Base-by-base conservation (phyloP, 176 grass and related monocot species). In the Lolium rigidum region DNA sequence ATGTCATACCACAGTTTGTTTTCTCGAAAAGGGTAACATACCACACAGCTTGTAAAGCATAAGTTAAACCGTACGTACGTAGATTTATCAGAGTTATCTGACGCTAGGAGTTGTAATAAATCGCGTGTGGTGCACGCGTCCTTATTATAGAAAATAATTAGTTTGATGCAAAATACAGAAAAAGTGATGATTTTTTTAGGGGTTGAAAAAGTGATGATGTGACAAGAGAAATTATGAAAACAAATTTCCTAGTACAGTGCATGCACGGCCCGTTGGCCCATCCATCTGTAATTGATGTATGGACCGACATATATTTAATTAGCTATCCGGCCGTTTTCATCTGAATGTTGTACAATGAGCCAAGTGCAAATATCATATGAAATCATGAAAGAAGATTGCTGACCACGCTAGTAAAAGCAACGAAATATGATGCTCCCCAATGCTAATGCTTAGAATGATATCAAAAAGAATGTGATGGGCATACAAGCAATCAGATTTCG, bases 391-490 rank as follows among this genome's bases (percentile, higher is more conserved):
- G 17, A 56, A 13, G 17, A 20, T 56, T 56, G 54, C 17, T 20
- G 54, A 56, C 5, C 54, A 56, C 54, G 54, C 17, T 20, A 20
- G 2, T 10, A 90, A 77, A 67, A 66, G 80, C 12, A 80, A 26
- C 39, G 25, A 87, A 79, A 75, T 22, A 65, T 48, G 70, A 69
- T 81, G 22, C 76, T 59, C 2, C 59, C 7, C 6, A 76, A 76
- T 15, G 20, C 17, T 26, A 70, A 56, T 58, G 39, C 35, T 74
- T 28, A 67, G 49, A 74, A 83, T 78, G 22, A 77, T 61, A 25
- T 83, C 7, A 22, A 63, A 52, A 66, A 77, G 54, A 84, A 87
- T 80, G 47, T 74, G 75, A 74, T 79, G 74, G 47, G 65, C 68
- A 43, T 68, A 44, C 20, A 73, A 47, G 9, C 7, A 87, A 91